phyloP scores from a whole-genome alignment of 768 basidiomycete genomes.

The Neoboletus subvelutipes region DNA sequence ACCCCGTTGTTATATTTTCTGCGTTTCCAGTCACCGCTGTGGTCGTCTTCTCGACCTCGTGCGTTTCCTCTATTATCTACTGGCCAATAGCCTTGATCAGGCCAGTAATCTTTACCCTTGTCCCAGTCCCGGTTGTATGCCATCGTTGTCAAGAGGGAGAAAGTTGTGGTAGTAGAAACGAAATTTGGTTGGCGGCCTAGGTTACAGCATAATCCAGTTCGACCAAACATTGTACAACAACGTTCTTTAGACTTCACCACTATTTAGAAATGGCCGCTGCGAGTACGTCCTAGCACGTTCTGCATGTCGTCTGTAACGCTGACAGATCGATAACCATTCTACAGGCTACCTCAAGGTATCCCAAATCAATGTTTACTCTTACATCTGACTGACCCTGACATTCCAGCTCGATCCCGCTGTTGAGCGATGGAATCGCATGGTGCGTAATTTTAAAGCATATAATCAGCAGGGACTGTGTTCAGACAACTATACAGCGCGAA shows the following conservation, averaged over 20 bases:
- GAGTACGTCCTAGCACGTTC: constrained; percentile 39
- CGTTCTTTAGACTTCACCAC: constrained; percentile 24
- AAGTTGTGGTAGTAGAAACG: constrained; percentile 24
- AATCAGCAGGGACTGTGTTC: not conserved
- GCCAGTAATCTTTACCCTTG: constrained; percentile 66
- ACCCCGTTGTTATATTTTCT: constrained; percentile 80
- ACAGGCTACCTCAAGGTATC: constrained; percentile 61
- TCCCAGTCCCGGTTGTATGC: constrained; percentile 87
- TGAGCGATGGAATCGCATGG: constrained; percentile 64
- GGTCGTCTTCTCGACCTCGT: constrained; percentile 67
- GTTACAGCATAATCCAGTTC: constrained; percentile 1
- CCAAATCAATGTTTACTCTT: not conserved
- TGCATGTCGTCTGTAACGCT: constrained; percentile 5
- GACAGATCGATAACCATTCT: constrained; percentile 15
- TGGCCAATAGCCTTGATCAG: constrained; percentile 45
- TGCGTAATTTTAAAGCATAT: constrained; percentile 27
- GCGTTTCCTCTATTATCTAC: constrained; percentile 38
- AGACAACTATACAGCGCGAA: constrained; percentile 57
- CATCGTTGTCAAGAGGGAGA: constrained; percentile 41
- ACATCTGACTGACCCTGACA: constrained; percentile 1
- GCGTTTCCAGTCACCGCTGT: constrained; percentile 69
- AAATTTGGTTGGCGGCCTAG: constrained; percentile 11
- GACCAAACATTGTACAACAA: constrained; percentile 35
- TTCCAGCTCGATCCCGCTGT: constrained; percentile 52
- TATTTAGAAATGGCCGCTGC: constrained; percentile 61